Conservation (phyloP, 2,329 filamentous ascomycete species). For the Hypoxylon sp. region DNA sequence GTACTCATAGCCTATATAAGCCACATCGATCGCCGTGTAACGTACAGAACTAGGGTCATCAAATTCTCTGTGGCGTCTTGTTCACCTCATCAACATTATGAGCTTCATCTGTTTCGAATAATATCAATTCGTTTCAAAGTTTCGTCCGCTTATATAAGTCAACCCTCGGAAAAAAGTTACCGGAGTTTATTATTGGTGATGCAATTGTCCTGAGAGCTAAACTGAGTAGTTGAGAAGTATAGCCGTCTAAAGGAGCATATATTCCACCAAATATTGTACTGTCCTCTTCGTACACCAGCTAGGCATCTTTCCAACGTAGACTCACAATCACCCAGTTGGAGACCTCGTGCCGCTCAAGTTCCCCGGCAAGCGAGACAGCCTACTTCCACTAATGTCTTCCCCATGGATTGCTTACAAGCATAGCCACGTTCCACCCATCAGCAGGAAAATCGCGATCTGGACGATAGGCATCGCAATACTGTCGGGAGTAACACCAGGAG, state of each 20-base stretch:
- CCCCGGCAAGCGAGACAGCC: background rate
- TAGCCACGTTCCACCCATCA: slow-evolving; percentile 49
- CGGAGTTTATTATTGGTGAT: slow-evolving; percentile 12
- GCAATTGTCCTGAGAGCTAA: background rate
- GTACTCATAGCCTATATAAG: background rate
- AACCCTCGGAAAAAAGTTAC: background rate
- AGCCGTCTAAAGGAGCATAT: background rate
- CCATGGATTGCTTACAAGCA: slow-evolving; percentile 36
- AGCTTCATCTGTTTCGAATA: background rate
- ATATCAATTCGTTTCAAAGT: background rate
- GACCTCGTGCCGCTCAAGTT: background rate
- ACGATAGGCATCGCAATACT: slow-evolving; percentile 46
- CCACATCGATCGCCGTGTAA: background rate
- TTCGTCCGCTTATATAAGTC: background rate
- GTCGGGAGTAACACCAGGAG: slow-evolving; percentile 50
- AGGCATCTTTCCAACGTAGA: background rate
- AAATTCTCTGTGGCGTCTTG: background rate
- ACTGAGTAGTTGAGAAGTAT: background rate
- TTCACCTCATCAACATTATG: background rate
- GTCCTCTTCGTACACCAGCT: slow-evolving; percentile 2
- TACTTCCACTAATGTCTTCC: background rate
- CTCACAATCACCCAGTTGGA: background rate
- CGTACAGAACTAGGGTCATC: too few relatives aligned
- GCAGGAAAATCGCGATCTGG: slow-evolving; percentile 45
- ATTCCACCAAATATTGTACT: slow-evolving; percentile 3